These are phyloP conservation scores for Diaporthe batatas DNA, from an alignment of 2,329 filamentous ascomycete genomes.

Conservation along the genomic window DNA sequence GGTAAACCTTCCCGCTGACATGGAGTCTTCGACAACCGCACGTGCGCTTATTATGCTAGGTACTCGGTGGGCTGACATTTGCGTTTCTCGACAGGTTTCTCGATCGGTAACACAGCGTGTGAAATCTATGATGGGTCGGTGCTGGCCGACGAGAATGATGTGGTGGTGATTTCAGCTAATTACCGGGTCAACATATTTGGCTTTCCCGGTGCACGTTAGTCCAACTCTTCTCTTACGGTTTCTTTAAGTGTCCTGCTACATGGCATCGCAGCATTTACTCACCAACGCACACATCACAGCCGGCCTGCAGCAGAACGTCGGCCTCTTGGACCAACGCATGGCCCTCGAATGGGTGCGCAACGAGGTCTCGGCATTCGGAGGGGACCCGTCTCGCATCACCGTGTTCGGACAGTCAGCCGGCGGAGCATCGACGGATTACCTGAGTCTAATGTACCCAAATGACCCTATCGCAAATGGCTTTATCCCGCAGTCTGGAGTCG, in stretches of 20 bases:
- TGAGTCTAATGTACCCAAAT: constrained; percentile 17
- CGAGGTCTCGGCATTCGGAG: constrained; percentile 45
- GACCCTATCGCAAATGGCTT: constrained; percentile 34
- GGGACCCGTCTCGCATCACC: constrained; percentile 43
- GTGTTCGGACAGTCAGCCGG: constrained; percentile 39
- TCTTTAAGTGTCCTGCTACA: not conserved
- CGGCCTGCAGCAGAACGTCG: constrained; percentile 42
- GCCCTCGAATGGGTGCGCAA: constrained; percentile 45
- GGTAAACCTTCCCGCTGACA: not conserved
- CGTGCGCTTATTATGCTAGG: not conserved
- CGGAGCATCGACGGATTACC: constrained; percentile 11
- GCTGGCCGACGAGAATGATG: constrained; percentile 30
- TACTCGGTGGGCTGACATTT: not conserved
- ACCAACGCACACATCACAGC: not conserved
- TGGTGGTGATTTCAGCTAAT: constrained; percentile 25
- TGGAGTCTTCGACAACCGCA: too few species aligned
- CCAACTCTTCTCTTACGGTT: not conserved
- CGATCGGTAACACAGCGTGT: constrained; percentile 30
- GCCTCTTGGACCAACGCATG: constrained; percentile 43
- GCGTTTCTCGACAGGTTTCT: not conserved
- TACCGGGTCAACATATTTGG: constrained; percentile 39
- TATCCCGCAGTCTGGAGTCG: constrained; percentile 26
- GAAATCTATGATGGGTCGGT: constrained; percentile 29
- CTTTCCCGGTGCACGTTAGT: constrained; percentile 26
- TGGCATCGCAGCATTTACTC: not conserved